Conservation (phyloP, 2,329 filamentous ascomycete species). For the Chrysoporthe deuterocubensis region DNA sequence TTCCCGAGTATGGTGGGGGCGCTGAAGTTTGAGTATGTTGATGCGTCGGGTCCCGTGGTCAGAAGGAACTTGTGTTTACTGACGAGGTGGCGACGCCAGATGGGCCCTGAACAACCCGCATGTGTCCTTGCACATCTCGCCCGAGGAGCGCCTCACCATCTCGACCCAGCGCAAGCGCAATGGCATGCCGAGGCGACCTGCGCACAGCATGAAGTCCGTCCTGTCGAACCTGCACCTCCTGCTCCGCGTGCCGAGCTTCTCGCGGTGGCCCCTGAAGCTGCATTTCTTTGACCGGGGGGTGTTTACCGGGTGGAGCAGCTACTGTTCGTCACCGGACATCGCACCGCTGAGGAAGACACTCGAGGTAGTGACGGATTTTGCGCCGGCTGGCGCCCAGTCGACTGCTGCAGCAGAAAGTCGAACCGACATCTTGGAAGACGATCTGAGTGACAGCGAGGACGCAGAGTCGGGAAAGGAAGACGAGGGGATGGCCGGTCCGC, state of each 20-base stretch:
- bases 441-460: constrained; percentile 14
- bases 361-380: constrained; percentile 61
- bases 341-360: constrained; percentile 54
- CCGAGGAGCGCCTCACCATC: constrained; percentile 61
- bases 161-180: constrained; percentile 56
- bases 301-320: constrained; percentile 68
- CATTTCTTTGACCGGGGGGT: constrained; percentile 79
- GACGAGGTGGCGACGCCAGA: constrained; percentile 47
- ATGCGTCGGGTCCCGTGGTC: background rate
- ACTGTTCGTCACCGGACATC: constrained; percentile 51
- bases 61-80: background rate
- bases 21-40: constrained; percentile 82
- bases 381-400: constrained; percentile 30
- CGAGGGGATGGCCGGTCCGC: constrained; percentile 5
- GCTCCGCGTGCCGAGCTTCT: constrained; percentile 78
- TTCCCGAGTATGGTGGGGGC: constrained; percentile 88
- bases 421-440: background rate
- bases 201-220: constrained; percentile 66
- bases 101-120: constrained; percentile 93
- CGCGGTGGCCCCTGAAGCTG: constrained; percentile 78
- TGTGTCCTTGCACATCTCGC: constrained; percentile 75
- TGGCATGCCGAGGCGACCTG: constrained; percentile 60
- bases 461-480: background rate
- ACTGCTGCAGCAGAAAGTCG: background rate
- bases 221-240: constrained; percentile 83